Evolutionary conservation across 345 rosid species (phyloP).

Genomic region (Eucalyptus marginata): DNA sequence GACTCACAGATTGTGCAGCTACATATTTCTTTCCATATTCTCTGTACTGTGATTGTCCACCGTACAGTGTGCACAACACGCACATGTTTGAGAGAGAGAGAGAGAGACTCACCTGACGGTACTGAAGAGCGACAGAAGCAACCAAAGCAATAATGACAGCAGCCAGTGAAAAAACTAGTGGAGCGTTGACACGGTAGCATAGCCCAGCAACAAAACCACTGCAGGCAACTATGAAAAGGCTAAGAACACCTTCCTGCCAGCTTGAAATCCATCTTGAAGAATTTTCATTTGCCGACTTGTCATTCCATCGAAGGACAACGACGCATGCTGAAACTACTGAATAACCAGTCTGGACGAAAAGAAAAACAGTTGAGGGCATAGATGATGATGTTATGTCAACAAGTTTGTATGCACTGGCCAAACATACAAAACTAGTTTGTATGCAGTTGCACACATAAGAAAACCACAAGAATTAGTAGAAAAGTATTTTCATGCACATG

Average conservation of each 20-base stretch:
- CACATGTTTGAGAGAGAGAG: neutral
- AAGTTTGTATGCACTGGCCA: neutral
- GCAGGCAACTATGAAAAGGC: constrained; percentile 52
- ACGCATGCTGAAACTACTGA: constrained; percentile 96
- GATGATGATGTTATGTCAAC: neutral
- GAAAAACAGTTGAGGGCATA: neutral
- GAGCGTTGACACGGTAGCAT: constrained; percentile 45
- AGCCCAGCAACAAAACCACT: constrained; percentile 75
- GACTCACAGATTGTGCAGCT: neutral
- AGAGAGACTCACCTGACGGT: constrained; percentile 44
- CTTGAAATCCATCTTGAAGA: constrained; percentile 44
- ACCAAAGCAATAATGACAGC: constrained; percentile 39
- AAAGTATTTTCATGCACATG: neutral
- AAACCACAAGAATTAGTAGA: neutral
- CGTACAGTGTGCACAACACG: neutral
- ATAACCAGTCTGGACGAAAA: constrained; percentile 70
- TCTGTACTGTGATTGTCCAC: neutral
- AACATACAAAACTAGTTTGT: neutral
- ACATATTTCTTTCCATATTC: neutral
- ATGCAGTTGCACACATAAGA: neutral
- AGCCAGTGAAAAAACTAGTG: constrained; percentile 31
- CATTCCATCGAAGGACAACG: constrained; percentile 72
- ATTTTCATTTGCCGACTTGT: constrained; percentile 29
- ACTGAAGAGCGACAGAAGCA: constrained; percentile 47
- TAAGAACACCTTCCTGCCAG: constrained; percentile 70